Evolutionary conservation across 108 stramenopile species (phyloP).

Genomic region (Nitzschia sp.): DNA sequence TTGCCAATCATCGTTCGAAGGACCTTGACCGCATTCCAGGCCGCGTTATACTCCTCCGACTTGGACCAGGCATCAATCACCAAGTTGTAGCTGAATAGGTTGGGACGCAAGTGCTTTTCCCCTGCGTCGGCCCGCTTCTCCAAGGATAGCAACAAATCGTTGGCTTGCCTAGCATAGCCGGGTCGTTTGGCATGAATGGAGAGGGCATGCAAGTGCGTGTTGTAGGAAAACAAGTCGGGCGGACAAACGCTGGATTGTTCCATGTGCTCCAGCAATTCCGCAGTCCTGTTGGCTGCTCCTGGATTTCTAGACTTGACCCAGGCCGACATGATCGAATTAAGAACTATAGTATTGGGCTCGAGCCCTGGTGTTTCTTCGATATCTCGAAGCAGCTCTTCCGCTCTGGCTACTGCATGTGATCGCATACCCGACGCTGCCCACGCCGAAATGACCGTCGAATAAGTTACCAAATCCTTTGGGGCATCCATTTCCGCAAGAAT

Average conservation of each 20-base stretch:
- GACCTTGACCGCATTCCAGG: constrained; percentile 49
- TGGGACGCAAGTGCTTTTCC: constrained; percentile 33
- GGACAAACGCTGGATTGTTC: constrained; percentile 22
- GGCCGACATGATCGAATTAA: constrained; percentile 46
- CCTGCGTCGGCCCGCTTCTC: constrained; percentile 24
- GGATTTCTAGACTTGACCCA: constrained; percentile 49
- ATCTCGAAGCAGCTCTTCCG: constrained; percentile 42
- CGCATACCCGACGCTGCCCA: constrained; percentile 45
- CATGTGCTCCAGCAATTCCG: constrained; percentile 39
- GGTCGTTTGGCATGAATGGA: constrained; percentile 29
- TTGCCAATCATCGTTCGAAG: constrained; percentile 51
- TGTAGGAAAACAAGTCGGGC: constrained; percentile 49
- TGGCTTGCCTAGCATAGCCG: constrained; percentile 35
- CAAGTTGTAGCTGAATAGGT: constrained; percentile 75
- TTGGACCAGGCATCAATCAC: constrained; percentile 61
- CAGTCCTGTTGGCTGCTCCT: constrained; percentile 32
- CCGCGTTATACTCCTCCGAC: constrained; percentile 33
- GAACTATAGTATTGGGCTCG: constrained; percentile 40
- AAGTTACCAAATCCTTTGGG: constrained; percentile 45
- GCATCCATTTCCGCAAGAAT: constrained; percentile 45
- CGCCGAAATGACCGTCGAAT: constrained; percentile 44
- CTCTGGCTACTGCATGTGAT: constrained; percentile 44
- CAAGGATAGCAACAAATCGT: constrained; percentile 30
- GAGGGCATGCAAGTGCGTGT: constrained; percentile 49
- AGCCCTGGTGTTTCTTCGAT: constrained; percentile 31